phyloP scores from a whole-genome alignment of 1,284 basidiomycete genomes.

The Puccinia polysora region DNA sequence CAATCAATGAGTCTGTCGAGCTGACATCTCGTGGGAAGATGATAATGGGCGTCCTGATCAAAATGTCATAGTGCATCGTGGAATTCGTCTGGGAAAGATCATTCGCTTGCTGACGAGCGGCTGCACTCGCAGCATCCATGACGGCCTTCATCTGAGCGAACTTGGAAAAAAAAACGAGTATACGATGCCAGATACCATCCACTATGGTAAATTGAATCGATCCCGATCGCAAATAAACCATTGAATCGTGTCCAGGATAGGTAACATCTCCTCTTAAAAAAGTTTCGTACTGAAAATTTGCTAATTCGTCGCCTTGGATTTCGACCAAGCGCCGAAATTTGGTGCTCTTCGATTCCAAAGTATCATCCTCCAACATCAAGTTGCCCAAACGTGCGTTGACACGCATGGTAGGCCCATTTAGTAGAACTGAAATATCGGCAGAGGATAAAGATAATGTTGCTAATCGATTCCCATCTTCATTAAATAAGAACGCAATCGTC shows the following conservation, averaged over 20 bases:
- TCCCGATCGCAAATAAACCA: constrained; percentile 77
- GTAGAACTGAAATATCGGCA: constrained; percentile 75
- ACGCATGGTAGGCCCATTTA: constrained; percentile 70
- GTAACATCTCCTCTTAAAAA: constrained; percentile 66
- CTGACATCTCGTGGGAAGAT: constrained; percentile 73
- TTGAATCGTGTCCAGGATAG: constrained; percentile 79
- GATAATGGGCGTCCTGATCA: constrained; percentile 87
- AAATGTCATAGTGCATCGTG: constrained; percentile 83
- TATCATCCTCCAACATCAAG: constrained; percentile 77
- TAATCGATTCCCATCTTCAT: constrained; percentile 68
- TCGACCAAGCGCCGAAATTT: constrained; percentile 80
- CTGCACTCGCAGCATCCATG: constrained; percentile 91
- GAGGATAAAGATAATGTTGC: constrained; percentile 88
- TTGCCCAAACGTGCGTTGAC: constrained; percentile 81
- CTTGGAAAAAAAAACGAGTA: constrained; percentile 78
- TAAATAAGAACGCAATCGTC: constrained; percentile 77
- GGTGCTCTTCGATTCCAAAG: constrained; percentile 57
- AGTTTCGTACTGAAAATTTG: constrained; percentile 91
- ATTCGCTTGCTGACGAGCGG: constrained; percentile 77
- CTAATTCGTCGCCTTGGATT: constrained; percentile 92
- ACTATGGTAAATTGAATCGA: constrained; percentile 87
- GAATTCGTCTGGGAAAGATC: constrained; percentile 63
- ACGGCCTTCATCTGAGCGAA: constrained; percentile 72
- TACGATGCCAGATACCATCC: constrained; percentile 76
- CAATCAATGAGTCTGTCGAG: constrained; percentile 67